These are phyloP conservation scores for Zygoascus tannicola DNA, from an alignment of 805 yeast species.

Conservation along the genomic window DNA sequence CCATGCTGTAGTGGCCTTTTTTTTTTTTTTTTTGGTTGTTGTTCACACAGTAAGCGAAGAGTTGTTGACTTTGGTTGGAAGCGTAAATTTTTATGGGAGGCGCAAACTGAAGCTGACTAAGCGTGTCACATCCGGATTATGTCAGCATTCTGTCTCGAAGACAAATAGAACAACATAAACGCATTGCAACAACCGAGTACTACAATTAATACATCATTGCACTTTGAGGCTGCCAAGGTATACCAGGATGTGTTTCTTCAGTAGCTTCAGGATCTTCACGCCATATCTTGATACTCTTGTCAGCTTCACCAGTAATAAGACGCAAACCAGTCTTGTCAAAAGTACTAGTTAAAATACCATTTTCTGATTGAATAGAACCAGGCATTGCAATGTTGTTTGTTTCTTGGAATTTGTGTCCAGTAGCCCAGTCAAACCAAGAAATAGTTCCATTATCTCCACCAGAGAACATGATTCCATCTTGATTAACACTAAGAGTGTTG, in stretches of 20 bases:
- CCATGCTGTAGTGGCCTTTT: constrained; percentile 1
- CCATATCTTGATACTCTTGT: constrained; percentile 64
- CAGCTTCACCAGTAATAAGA: constrained; percentile 81
- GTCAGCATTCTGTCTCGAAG: background rate
- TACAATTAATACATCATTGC: background rate
- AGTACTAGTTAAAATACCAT: constrained; percentile 57
- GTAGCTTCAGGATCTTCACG: constrained; percentile 33
- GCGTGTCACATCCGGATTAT: background rate
- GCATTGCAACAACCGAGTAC: background rate
- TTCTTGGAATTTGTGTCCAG: constrained; percentile 56
- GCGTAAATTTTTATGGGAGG: too few relatives aligned
- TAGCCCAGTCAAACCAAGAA: constrained; percentile 67
- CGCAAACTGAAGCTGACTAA: too few relatives aligned
- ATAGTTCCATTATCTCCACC: constrained; percentile 81
- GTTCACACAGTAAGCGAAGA: background rate
- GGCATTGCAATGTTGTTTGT: constrained; percentile 48
- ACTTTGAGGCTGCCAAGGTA: constrained; percentile 27
- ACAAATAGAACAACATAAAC: background rate
- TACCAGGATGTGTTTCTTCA: constrained; percentile 30
- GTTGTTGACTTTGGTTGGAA: too few relatives aligned
- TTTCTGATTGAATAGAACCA: constrained; percentile 60
- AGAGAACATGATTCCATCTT: constrained; percentile 56
- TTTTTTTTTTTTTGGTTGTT: background rate
- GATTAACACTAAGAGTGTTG: constrained; percentile 60
- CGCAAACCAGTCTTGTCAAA: constrained; percentile 78